A percentile compares a stretch with the other conserved stretches of the same genome.
phyloP scores from a whole-genome alignment of 768 basidiomycete species.

The Termitomyces sp. region DNA sequence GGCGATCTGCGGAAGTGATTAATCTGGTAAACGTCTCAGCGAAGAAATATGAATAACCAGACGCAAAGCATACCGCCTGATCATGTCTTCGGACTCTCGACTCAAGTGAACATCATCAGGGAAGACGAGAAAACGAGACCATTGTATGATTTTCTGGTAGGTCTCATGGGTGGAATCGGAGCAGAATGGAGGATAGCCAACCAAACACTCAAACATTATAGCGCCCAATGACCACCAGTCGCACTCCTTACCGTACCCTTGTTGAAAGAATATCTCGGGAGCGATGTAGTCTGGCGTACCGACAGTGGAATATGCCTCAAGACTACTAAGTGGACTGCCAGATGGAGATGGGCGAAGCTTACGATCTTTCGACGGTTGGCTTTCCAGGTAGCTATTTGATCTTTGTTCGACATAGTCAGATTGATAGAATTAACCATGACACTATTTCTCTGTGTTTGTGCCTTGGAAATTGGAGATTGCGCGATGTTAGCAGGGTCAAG shows the following conservation, averaged over 20 bases:
- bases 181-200: slow-evolving; percentile 97
- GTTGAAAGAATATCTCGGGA: slow-evolving; percentile 93
- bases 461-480: slow-evolving; percentile 31
- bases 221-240: slow-evolving; percentile 99
- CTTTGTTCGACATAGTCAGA: slow-evolving; percentile 89
- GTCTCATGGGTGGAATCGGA: slow-evolving; percentile 95
- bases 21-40: slow-evolving; percentile 38
- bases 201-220: slow-evolving; percentile 97
- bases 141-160: slow-evolving; percentile 96
- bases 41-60: background rate
- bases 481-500: slow-evolving; percentile 60
- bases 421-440: slow-evolving; percentile 98
- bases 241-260: slow-evolving; percentile 97
- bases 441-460: slow-evolving; percentile 71
- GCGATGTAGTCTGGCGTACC: slow-evolving; percentile 97
- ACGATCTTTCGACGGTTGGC: slow-evolving; percentile 95
- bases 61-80: slow-evolving; percentile 54
- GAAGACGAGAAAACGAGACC: slow-evolving; percentile 80
- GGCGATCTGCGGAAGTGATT: slow-evolving; percentile 76
- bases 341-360: slow-evolving; percentile 15
- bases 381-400: slow-evolving; percentile 97
- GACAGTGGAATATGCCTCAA: slow-evolving; percentile 93
- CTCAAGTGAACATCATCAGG: slow-evolving; percentile 95
- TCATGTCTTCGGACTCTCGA: slow-evolving; percentile 84
- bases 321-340: background rate